Evolutionary conservation across 2,329 filamentous ascomycete species (phyloP).

Genomic region (Claviceps humidiphila): DNA sequence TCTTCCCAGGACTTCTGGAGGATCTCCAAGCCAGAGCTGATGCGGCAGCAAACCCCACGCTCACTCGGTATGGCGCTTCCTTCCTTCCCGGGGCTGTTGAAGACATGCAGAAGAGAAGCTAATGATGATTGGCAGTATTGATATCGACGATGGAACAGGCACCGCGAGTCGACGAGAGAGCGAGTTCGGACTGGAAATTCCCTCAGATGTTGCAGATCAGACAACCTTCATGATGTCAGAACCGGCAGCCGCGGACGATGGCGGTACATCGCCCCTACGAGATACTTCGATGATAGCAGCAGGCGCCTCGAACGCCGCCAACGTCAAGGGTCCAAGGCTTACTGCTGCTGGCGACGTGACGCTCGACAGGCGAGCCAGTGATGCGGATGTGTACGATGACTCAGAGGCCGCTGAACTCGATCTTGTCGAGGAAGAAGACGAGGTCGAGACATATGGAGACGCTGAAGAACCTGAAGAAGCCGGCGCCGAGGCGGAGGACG

Average conservation of each 20-base stretch:
- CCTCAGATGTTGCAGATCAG: constrained; percentile 32
- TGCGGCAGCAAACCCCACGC: constrained; percentile 24
- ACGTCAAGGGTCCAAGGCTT: too few species aligned
- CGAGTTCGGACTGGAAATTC: constrained; percentile 38
- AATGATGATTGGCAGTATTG: constrained; percentile 16
- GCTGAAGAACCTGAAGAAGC: background rate
- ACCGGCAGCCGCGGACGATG: constrained; percentile 15
- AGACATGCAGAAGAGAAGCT: background rate
- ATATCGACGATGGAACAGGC: constrained; percentile 27
- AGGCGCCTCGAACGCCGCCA: background rate
- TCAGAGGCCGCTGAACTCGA: background rate
- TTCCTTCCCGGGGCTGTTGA: too few species aligned
- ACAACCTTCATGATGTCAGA: constrained; percentile 37
- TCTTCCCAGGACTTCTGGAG: constrained; percentile 36
- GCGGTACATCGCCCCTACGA: constrained; percentile 12
- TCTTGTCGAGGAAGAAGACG: background rate
- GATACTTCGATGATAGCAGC: background rate
- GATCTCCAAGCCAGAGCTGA: constrained; percentile 27
- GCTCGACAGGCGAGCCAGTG: constrained; percentile 4
- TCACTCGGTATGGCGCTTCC: constrained; percentile 26
- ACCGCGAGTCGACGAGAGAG: constrained; percentile 30
- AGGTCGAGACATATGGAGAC: background rate
- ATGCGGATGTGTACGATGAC: constrained; percentile 1
- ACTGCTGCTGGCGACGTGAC: constrained; percentile 4
- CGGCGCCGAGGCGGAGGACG: background rate